Evolutionary conservation across 148 eudicot genomes (phyloP), one percentile per base, ranked within the genome.

Genomic region (Rhododendron henanense): DNA sequence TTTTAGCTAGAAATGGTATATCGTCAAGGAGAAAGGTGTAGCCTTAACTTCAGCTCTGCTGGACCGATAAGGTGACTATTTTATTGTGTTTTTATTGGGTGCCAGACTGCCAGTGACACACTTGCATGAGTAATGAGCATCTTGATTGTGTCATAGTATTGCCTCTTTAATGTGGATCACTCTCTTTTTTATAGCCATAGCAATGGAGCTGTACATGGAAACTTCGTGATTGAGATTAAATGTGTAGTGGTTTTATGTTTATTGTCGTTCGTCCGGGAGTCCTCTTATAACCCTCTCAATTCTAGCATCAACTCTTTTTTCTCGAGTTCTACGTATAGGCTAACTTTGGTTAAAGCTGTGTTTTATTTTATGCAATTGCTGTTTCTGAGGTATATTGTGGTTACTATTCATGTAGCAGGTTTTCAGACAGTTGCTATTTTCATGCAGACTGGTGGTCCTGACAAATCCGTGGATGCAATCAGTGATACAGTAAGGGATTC

Each of bases 381-480:
- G 86, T 88, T 85, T 94, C 98, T 95, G 93, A 94, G 96, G 95
- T 90, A 90, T 78, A 90, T 90, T 93, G 93, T 95, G 96, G 94
- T 93, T 94, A 97, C 90, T 88, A 94, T 94, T 87, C 88, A 93
- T 95, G 99, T 91, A 97, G 98, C 99, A 95, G 98, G 98, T 95
- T 97, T 96, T 97, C 98, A 95, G 98, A 95, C 95, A 95, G 98
- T 97, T 97, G 94, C 96, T 97, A 94, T 97, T 97, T 96, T 95
- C 98, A 91, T 97, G 99, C 99, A 97, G 99, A 97, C 94, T 95
- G 98, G 94, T 83, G 85, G 88, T 86, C 86, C 86, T 83, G 94
- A 90, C 86, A 94, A 88, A 90, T 90, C 92, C 85, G 91, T 81
- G 83, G 88, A 85, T 91, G 69, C 91, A 51, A 80, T 88, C 71